A percentile compares a stretch with the other conserved stretches of the same genome.
Conservation (phyloP, 2,329 filamentous ascomycete species). For the Aspergillus brunneoviolaceus region DNA sequence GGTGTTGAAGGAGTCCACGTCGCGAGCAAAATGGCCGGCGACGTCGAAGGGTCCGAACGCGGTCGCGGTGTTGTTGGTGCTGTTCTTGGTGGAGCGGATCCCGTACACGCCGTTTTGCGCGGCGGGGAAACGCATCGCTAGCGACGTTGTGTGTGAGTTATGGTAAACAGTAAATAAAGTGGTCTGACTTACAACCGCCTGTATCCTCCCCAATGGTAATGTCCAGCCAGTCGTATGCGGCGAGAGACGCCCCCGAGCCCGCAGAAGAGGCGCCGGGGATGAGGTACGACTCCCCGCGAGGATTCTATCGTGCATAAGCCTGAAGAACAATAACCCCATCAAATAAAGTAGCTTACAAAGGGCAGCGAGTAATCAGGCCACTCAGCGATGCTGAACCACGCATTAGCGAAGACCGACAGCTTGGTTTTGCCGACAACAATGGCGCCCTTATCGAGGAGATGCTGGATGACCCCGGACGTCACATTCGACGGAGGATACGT, state of each 20-base stretch:
- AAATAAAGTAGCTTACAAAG: no score
- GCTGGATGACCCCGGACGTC: no score
- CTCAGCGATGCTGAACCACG: constrained; percentile 20
- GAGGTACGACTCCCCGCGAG: constrained; percentile 36
- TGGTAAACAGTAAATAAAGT: no score
- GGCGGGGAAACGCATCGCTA: constrained; percentile 46
- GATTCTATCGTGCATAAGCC: constrained; percentile 28
- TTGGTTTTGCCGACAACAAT: constrained; percentile 31
- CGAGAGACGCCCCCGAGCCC: constrained; percentile 32
- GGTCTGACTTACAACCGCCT: constrained; percentile 33
- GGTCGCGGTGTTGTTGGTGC: no score
- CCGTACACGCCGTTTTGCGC: constrained; percentile 46
- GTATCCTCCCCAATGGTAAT: constrained; percentile 42
- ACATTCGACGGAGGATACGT: no score
- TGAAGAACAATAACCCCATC: no score
- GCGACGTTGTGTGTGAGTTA: no score
- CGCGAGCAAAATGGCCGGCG: no score
- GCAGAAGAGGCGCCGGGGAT: constrained; percentile 31
- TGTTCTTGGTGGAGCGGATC: constrained; percentile 13
- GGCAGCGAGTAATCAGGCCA: constrained; percentile 17
- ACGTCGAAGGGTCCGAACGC: no score
- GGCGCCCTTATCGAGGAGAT: no score
- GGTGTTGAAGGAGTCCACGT: no score
- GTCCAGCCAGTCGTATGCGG: constrained; percentile 43
- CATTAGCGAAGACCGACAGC: constrained; percentile 31